Percentiles rank a stretch among this genome's conserved stretches.
These are phyloP conservation scores for Globisporangium acanthophoron DNA, from an alignment of 352 stramenopile genomes.

Conservation along the genomic window DNA sequence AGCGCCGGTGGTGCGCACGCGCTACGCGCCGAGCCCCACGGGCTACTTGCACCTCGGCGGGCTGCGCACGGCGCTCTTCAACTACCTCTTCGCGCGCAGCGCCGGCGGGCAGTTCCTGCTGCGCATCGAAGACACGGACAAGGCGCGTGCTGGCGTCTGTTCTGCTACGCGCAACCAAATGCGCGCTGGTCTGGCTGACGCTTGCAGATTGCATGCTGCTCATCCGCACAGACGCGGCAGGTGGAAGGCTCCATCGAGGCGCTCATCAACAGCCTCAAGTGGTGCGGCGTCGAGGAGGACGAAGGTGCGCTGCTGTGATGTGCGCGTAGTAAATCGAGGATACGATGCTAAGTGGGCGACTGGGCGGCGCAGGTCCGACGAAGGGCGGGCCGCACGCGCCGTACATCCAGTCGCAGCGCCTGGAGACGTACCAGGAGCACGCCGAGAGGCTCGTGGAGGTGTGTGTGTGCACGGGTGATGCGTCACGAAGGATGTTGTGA, in stretches of 20 bases:
- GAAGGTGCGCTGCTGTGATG: conserved; percentile 63
- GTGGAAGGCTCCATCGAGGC: conserved; percentile 81
- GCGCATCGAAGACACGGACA: conserved; percentile 92
- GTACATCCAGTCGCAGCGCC: conserved; percentile 96
- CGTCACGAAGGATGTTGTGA: not conserved
- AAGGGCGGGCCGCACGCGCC: conserved; percentile 87
- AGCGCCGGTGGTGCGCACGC: conserved; percentile 43
- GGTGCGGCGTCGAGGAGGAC: conserved; percentile 96
- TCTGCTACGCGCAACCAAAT: not conserved
- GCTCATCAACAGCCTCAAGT: conserved; percentile 87
- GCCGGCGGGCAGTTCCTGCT: conserved; percentile 83
- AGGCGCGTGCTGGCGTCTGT: conserved; percentile 22
- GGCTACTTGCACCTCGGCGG: conserved; percentile 89
- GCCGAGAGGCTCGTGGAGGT: conserved; percentile 86
- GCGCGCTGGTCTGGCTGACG: not conserved
- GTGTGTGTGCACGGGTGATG: not conserved
- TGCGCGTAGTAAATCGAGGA: not conserved
- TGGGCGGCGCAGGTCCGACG: conserved; percentile 63
- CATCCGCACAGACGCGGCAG: conserved; percentile 58
- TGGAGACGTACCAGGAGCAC: conserved; percentile 91
- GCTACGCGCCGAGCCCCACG: conserved; percentile 89
- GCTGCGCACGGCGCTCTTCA: conserved; percentile 90
- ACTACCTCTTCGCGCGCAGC: conserved; percentile 89
- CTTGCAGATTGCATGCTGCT: not conserved
- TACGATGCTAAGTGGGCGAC: not conserved